Conservation (phyloP, 2,329 filamentous ascomycete species). For the Volutella citrinella region DNA sequence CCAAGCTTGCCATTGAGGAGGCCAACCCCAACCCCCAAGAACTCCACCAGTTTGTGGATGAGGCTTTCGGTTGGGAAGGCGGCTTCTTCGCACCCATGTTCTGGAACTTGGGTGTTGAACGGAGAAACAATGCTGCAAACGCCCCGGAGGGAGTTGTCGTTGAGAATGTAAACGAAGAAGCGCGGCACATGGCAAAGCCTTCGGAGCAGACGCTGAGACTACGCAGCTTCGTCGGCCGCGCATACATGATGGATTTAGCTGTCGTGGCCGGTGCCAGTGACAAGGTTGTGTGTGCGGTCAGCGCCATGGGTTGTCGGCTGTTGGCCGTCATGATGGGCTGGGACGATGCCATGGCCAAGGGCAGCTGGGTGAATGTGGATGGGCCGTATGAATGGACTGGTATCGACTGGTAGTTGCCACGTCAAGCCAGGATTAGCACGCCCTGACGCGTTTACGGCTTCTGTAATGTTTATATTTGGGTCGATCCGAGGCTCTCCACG, state of each 20-base stretch:
- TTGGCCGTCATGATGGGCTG: slow-evolving; percentile 86
- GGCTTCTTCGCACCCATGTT: slow-evolving; percentile 83
- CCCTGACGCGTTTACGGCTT: too few relatives aligned
- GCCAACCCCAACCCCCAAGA: slow-evolving; percentile 42
- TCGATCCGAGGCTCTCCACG: too few relatives aligned
- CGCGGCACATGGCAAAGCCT: slow-evolving; percentile 28
- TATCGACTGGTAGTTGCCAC: slow-evolving; percentile 35
- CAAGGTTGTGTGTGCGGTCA: slow-evolving; percentile 72
- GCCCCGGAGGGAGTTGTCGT: slow-evolving; percentile 26
- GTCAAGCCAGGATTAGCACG: too few relatives aligned
- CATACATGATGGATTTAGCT: slow-evolving; percentile 77
- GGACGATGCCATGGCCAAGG: slow-evolving; percentile 61
- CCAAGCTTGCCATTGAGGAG: slow-evolving; percentile 49
- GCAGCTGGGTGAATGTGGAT: slow-evolving; percentile 77
- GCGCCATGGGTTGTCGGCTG: slow-evolving; percentile 68
- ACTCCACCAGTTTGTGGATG: slow-evolving; percentile 67
- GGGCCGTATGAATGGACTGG: slow-evolving; percentile 62
- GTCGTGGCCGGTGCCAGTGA: slow-evolving; percentile 69
- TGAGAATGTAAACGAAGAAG: slow-evolving; percentile 21
- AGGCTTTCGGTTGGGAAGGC: slow-evolving; percentile 82
- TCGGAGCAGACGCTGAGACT: slow-evolving; percentile 60
- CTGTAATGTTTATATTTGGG: too few relatives aligned
- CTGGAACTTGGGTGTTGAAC: slow-evolving; percentile 64
- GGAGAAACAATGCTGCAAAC: slow-evolving; percentile 38
- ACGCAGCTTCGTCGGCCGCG: slow-evolving; percentile 72